These are phyloP conservation scores for Vaccinium macrocarpon DNA, from an alignment of 148 eudicot species.

Conservation along the genomic window DNA sequence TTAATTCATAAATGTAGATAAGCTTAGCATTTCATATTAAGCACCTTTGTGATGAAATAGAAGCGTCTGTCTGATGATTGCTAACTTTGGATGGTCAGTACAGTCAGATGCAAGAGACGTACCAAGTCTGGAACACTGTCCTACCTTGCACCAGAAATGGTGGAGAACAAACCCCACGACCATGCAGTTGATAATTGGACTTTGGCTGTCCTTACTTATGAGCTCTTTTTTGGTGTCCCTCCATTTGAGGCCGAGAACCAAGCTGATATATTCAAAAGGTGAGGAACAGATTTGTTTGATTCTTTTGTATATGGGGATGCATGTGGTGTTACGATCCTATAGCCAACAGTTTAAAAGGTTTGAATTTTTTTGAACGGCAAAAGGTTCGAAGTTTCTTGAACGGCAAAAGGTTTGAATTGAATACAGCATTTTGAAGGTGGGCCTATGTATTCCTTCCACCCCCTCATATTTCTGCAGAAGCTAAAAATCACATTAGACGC, in stretches of 20 bases:
- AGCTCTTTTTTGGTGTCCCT: constrained; percentile 79
- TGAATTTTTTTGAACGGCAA: no score
- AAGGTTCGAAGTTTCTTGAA: no score
- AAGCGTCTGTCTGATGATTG: constrained; percentile 82
- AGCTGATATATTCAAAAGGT: constrained; percentile 70
- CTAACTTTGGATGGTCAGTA: constrained; percentile 93
- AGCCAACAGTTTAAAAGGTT: not conserved
- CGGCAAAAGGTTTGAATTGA: not conserved
- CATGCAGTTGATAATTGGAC: constrained; percentile 91
- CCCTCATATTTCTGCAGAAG: constrained; percentile 60
- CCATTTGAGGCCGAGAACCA: constrained; percentile 89
- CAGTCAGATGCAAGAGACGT: constrained; percentile 64
- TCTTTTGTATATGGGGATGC: not conserved
- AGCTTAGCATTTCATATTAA: not conserved
- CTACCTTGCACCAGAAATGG: constrained; percentile 93
- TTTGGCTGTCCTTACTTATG: constrained; percentile 73
- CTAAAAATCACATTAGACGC: constrained; percentile 62
- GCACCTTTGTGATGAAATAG: not conserved
- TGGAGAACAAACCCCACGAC: constrained; percentile 85
- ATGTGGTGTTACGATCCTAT: not conserved
- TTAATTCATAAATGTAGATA: not conserved
- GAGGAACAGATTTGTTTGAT: not conserved
- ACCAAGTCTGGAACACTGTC: constrained; percentile 92
- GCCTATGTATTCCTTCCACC: constrained; percentile 57
- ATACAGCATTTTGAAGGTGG: constrained; percentile 67